Percentiles rank a stretch among this genome's conserved stretches.
phyloP scores from a whole-genome alignment of 2,329 filamentous ascomycete genomes.

The Saccharata proteae region DNA sequence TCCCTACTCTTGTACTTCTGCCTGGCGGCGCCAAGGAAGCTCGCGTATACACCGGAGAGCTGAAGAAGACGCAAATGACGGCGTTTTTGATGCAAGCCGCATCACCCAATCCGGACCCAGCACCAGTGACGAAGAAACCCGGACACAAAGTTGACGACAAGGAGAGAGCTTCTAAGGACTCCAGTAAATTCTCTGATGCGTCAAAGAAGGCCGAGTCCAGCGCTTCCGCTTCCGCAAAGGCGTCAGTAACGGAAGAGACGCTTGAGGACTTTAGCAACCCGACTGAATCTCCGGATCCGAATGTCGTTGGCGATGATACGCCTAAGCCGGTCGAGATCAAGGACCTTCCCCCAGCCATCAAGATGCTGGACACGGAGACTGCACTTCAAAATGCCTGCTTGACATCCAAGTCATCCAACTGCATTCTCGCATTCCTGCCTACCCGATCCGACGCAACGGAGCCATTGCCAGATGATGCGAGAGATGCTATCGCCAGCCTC shows the following conservation, averaged over 20 bases:
- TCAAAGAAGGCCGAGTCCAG: constrained; percentile 40
- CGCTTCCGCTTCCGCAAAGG: constrained; percentile 34
- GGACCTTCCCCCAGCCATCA: constrained; percentile 46
- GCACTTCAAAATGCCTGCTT: constrained; percentile 63
- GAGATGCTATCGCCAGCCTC: constrained; percentile 46
- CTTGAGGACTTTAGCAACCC: constrained; percentile 36
- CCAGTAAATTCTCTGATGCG: constrained; percentile 37
- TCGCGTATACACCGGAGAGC: constrained; percentile 65
- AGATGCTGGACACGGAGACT: constrained; percentile 49
- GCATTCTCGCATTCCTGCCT: constrained; percentile 60
- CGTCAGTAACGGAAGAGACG: constrained; percentile 38
- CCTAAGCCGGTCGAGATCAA: constrained; percentile 39
- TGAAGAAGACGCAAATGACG: constrained; percentile 74
- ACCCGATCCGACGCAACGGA: constrained; percentile 23
- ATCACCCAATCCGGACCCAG: constrained; percentile 66
- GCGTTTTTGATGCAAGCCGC: constrained; percentile 72
- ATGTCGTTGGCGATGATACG: constrained; percentile 31
- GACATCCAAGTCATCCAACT: constrained; percentile 63
- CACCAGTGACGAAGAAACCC: constrained; percentile 38
- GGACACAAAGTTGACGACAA: constrained; percentile 32
- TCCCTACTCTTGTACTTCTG: constrained; percentile 70
- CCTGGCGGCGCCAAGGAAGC: constrained; percentile 57
- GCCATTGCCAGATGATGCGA: constrained; percentile 24
- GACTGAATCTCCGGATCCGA: constrained; percentile 42
- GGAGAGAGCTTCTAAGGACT: constrained; percentile 27